These are phyloP conservation scores for Calocera cornea DNA, from an alignment of 768 basidiomycete genomes.

Conservation along the genomic window DNA sequence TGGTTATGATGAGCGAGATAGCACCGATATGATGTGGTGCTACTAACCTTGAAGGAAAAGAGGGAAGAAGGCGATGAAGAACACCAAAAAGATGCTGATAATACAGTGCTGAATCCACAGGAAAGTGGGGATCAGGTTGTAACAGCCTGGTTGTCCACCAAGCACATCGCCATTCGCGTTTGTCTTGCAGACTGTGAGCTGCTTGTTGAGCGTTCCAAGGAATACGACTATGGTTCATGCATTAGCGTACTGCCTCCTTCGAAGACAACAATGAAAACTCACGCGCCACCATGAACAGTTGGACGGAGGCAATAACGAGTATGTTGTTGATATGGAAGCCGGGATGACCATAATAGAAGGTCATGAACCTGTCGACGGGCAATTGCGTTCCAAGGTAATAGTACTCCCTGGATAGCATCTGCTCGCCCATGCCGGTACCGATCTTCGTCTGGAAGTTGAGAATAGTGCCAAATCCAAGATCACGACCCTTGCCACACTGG, in stretches of 20 bases:
- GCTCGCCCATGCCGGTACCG: conserved; percentile 99
- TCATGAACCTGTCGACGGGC: conserved; percentile 95
- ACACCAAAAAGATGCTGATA: conserved; percentile 96
- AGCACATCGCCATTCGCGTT: conserved; percentile 55
- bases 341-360: conserved; percentile 98
- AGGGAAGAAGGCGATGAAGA: conserved; percentile 91
- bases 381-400: conserved; percentile 97
- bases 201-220: conserved; percentile 80
- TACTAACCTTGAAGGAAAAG: conserved; percentile 81
- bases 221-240: conserved; percentile 57
- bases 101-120: conserved; percentile 94
- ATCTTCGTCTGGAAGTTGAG: conserved; percentile 99
- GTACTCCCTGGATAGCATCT: conserved; percentile 97
- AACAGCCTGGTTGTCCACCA: conserved; percentile 74
- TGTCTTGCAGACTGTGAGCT: conserved; percentile 69
- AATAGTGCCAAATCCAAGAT: conserved; percentile 97
- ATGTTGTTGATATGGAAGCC: conserved; percentile 99
- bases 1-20: conserved; percentile 6
- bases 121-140: conserved; percentile 86
- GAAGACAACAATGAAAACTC: conserved; percentile 24
- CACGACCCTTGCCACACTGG: conserved; percentile 96
- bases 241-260: conserved; percentile 13
- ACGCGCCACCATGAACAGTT: conserved; percentile 88
- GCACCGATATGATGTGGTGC: not conserved
- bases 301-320: conserved; percentile 92